A percentile compares a stretch with the other conserved stretches of the same genome.
Conservation (phyloP, 306 rosid species). For the Alnus rubra region DNA sequence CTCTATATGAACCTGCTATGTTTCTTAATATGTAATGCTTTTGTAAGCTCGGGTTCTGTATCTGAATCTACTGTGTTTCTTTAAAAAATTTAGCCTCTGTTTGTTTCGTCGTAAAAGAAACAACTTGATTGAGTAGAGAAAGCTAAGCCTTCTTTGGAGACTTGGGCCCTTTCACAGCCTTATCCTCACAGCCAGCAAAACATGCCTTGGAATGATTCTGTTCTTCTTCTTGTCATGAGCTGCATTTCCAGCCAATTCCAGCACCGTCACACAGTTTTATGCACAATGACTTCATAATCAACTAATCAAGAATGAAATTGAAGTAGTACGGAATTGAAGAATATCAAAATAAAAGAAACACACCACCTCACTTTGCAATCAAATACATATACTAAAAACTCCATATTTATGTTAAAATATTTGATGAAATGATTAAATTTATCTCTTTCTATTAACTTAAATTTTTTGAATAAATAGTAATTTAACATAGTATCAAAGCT, state of each 20-base stretch:
- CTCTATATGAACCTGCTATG: background rate
- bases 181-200: conserved; percentile 65
- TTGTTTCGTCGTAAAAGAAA: background rate
- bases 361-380: too few relatives aligned
- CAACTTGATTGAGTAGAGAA: conserved; percentile 27
- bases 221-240: conserved; percentile 78
- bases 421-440: too few relatives aligned
- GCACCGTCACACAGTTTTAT: conserved; percentile 39
- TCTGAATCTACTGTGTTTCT: too few relatives aligned
- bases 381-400: too few relatives aligned
- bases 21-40: too few relatives aligned
- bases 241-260: conserved; percentile 90
- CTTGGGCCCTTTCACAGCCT: conserved; percentile 47
- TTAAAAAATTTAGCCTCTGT: too few relatives aligned
- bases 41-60: too few relatives aligned
- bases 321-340: background rate
- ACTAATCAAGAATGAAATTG: background rate
- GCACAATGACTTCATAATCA: background rate
- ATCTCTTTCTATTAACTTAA: too few relatives aligned
- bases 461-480: too few relatives aligned
- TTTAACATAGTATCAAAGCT: too few relatives aligned
- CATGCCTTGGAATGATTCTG: conserved; percentile 72
- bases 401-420: too few relatives aligned
- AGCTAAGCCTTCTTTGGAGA: conserved; percentile 64
- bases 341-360: background rate